Percentiles rank a stretch among this genome's conserved stretches.
phyloP scores from a whole-genome alignment of 495 filamentous ascomycete species.

The Podospora tetraspora region DNA sequence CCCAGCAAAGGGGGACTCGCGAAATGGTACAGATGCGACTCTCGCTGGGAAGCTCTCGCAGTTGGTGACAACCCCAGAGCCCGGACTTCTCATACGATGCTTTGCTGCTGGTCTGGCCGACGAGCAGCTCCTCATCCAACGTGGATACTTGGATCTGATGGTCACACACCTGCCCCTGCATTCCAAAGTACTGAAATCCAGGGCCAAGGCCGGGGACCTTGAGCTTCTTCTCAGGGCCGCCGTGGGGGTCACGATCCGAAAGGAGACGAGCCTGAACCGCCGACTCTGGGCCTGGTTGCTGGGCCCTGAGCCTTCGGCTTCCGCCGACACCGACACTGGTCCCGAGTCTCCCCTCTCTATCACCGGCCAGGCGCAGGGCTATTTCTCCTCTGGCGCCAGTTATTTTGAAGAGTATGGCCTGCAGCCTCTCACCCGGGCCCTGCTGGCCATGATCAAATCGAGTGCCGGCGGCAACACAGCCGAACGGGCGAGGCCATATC shows the following conservation, averaged over 20 bases:
- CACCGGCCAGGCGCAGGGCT: constrained; percentile 39
- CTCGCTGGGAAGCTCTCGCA: constrained; percentile 52
- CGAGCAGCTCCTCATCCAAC: constrained; percentile 83
- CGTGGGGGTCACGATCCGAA: constrained; percentile 71
- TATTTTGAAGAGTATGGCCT: constrained; percentile 83
- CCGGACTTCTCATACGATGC: constrained; percentile 81
- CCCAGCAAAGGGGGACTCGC: constrained; percentile 11
- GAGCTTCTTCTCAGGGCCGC: constrained; percentile 78
- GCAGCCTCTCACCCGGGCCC: constrained; percentile 63
- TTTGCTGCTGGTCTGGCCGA: constrained; percentile 88
- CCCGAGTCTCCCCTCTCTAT: constrained; percentile 46
- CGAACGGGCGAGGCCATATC: constrained; percentile 80
- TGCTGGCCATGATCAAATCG: constrained; percentile 69
- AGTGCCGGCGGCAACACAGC: constrained; percentile 46
- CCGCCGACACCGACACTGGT: constrained; percentile 41
- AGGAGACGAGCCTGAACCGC: constrained; percentile 95
- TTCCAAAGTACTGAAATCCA: constrained; percentile 71
- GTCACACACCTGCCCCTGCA: constrained; percentile 89
- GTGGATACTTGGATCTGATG: constrained; percentile 88
- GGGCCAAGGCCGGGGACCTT: constrained; percentile 65
- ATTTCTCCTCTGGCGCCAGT: constrained; percentile 46
- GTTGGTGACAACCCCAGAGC: constrained; percentile 85
- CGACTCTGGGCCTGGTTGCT: constrained; percentile 96
- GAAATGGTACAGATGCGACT: constrained; percentile 24
- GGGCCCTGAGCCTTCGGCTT: constrained; percentile 62